These are phyloP conservation scores for Acacia crassicarpa DNA, from an alignment of 306 rosid species.

Conservation along the genomic window DNA sequence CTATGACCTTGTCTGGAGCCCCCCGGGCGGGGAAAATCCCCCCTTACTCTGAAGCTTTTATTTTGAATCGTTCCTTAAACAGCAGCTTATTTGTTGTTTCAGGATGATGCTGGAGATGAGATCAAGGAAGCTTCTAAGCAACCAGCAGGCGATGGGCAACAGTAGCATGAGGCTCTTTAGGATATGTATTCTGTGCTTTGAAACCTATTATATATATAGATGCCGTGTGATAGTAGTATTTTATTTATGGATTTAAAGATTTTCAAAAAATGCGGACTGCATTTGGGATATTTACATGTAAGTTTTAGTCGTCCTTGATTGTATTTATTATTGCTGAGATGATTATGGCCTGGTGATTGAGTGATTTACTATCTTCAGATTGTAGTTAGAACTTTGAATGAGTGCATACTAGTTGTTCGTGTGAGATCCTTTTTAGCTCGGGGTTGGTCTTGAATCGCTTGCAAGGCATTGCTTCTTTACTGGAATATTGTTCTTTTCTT, in stretches of 20 bases:
- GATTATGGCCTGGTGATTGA: slow-evolving; percentile 44
- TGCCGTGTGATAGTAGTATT: slow-evolving; percentile 53
- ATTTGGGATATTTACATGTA: slow-evolving; percentile 36
- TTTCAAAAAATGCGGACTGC: slow-evolving; percentile 33
- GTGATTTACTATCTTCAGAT: slow-evolving; percentile 17
- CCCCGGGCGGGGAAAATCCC: not conserved
- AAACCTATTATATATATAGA: slow-evolving; percentile 33
- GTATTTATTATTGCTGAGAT: slow-evolving; percentile 46
- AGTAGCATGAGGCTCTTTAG: slow-evolving; percentile 41
- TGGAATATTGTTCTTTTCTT: not conserved
- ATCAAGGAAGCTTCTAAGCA: slow-evolving; percentile 89
- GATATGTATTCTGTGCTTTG: slow-evolving; percentile 46
- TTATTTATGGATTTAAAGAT: slow-evolving; percentile 36
- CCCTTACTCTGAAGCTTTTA: not conserved
- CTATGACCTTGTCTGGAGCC: not conserved
- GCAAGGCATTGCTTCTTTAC: not conserved
- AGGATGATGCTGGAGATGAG: slow-evolving; percentile 97
- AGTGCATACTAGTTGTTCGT: not conserved
- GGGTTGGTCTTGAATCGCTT: slow-evolving; percentile 9
- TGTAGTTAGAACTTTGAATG: slow-evolving; percentile 15
- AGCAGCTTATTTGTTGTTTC: slow-evolving; percentile 10
- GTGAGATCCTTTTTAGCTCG: slow-evolving; percentile 7
- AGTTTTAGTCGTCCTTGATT: slow-evolving; percentile 41
- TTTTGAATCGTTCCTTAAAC: not conserved
- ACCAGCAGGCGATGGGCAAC: slow-evolving; percentile 61